Evolutionary conservation across 2,329 filamentous ascomycete species (phyloP), one percentile per base, ranked within the genome.

Genomic region (Hypoxylon sp.): DNA sequence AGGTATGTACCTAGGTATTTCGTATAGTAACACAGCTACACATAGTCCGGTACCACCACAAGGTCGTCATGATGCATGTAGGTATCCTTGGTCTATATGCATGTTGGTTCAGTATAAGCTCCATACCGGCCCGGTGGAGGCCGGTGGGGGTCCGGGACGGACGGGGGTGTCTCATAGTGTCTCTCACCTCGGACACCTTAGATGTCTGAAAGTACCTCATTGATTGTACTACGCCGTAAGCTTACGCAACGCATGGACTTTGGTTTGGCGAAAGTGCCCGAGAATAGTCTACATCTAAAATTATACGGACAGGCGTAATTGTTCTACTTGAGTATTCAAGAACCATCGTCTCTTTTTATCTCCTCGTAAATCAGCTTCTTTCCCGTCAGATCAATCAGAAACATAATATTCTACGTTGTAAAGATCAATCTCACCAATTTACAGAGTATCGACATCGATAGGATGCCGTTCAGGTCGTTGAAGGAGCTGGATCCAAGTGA

Each of bases 401-500:
- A n/a, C 20, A 37, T n/a, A 25, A 17, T 17, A 11, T 50, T 25
- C 20, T 20, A 40, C 14, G 4, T 30, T 10, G 3, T 49, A 25
- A 17, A 49, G 17, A 35, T 10, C 7, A 35, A 33, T 22, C 13
- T 46, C 27, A 13, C n/a, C 17, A n/a, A 4, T 5, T 7, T 46
- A 3, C 37, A 2, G 54, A 20, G 3, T 11, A 17, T 17, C 13
- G 17, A 54, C 20, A 13, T 51, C 42, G n/a, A 7, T 20, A 56
- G n/a, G 49, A 65, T 65, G 63, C 51, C 51, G 44, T 61, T 65
- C 56, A 65, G 35, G 49, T 60, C 63, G 11, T 17, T 65, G 20
- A 65, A 55, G 27, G 63, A 65, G 33, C 22, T 65, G 11, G 63
- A 65, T 42, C 51, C 56, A 22, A 61, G 55, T 13, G 63, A 65